Percentiles rank a stretch among this genome's conserved stretches.
phyloP scores from a whole-genome alignment of 345 rosid genomes.

The Citropsis articulata region DNA sequence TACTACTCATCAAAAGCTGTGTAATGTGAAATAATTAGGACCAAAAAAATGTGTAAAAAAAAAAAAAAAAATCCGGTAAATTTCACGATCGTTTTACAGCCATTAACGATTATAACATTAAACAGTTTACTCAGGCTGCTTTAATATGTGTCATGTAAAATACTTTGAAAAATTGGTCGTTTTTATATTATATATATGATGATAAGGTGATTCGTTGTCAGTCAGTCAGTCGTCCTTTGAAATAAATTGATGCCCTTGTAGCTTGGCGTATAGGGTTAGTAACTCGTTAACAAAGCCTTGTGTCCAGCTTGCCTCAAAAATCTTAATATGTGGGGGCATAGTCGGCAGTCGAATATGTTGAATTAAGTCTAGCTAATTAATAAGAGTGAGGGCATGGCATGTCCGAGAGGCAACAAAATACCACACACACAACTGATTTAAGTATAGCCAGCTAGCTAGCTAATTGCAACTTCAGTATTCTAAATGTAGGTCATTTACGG shows the following conservation, averaged over 20 bases:
- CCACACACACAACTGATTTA: not conserved
- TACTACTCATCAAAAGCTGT: constrained; percentile 20
- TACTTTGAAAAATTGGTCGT: no score
- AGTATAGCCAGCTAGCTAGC: no score
- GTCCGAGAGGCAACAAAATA: not conserved
- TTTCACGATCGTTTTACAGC: no score
- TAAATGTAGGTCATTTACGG: not conserved
- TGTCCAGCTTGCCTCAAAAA: not conserved
- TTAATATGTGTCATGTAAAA: no score
- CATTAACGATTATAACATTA: no score
- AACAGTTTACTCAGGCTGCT: no score
- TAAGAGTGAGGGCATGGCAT: not conserved
- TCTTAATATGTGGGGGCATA: constrained; percentile 17
- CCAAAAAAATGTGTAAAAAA: no score
- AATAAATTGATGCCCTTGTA: not conserved
- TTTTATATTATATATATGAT: no score
- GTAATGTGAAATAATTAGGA: not conserved
- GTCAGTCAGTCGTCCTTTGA: not conserved
- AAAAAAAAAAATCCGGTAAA: no score
- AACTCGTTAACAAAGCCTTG: not conserved
- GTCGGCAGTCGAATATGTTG: not conserved
- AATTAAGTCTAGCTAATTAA: not conserved
- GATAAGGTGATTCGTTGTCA: not conserved
- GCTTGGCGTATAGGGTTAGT: constrained; percentile 2
- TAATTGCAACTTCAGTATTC: not conserved